Conservation (phyloP, 2,329 filamentous ascomycete genomes). For the Lasiodiplodia citricola region DNA sequence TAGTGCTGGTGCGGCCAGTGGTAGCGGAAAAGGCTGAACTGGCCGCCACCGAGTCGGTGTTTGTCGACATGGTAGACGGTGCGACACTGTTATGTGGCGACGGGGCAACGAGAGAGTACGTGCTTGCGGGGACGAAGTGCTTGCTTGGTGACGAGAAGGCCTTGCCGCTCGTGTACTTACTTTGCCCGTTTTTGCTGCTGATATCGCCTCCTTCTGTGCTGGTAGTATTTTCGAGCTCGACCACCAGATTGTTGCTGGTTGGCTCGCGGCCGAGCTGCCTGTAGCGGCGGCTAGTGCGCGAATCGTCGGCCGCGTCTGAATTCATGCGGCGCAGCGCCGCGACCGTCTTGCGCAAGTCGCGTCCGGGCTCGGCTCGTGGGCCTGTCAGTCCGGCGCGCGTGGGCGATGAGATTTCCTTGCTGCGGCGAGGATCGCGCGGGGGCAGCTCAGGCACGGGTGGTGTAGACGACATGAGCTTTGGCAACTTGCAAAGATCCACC, state of each 20-base stretch:
- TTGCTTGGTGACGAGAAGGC: not conserved
- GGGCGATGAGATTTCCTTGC: not conserved
- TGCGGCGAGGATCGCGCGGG: conserved; percentile 32
- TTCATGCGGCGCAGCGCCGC: conserved; percentile 45
- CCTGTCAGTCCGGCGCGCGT: conserved; percentile 28
- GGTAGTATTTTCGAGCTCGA: not conserved
- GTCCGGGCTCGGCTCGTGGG: conserved; percentile 39
- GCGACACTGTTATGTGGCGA: conserved; percentile 1
- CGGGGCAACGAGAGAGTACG: conserved; percentile 4
- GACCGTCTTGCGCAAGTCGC: conserved; percentile 39
- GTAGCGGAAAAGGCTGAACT: not conserved
- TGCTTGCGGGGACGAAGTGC: conserved; percentile 4
- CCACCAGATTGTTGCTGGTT: not conserved
- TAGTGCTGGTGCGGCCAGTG: conserved; percentile 1
- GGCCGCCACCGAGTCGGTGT: not conserved
- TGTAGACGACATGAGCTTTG: not conserved
- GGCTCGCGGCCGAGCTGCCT: conserved; percentile 47
- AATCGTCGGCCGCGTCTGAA: conserved; percentile 34
- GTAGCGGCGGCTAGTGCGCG: conserved; percentile 39
- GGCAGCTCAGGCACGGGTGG: conserved; percentile 33
- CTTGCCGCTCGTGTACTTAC: not conserved
- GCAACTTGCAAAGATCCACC: not conserved
- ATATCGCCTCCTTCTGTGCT: not conserved
- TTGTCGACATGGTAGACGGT: not conserved
- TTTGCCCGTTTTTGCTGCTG: not conserved